Conservation (phyloP, 139 green algal genomes). For the Micromonas commoda region DNA sequence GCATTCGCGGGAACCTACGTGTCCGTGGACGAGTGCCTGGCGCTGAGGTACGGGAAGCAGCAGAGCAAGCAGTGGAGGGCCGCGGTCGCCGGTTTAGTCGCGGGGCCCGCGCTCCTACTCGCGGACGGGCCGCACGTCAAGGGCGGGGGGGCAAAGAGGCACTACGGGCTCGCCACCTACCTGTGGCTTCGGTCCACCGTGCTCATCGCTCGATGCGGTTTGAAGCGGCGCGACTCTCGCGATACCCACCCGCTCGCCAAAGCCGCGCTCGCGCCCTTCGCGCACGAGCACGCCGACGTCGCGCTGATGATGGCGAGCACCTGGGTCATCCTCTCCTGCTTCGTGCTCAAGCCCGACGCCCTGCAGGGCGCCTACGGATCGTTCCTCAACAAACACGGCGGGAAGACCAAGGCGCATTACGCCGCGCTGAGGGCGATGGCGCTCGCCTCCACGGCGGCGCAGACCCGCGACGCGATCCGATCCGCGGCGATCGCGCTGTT, state of each 20-base stretch:
- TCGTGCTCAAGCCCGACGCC: conserved; percentile 43
- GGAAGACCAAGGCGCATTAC: conserved; percentile 29
- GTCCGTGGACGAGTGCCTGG: conserved; percentile 7
- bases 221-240: conserved; percentile 48
- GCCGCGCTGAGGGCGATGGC: conserved; percentile 19
- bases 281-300: conserved; percentile 69
- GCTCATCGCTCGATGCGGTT: conserved; percentile 75
- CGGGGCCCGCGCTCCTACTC: conserved; percentile 74
- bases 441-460: not conserved
- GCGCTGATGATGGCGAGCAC: conserved; percentile 73
- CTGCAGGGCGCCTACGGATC: conserved; percentile 62
- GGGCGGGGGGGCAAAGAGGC: conserved; percentile 40
- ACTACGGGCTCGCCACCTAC: conserved; percentile 82
- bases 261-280: conserved; percentile 63
- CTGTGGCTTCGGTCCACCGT: conserved; percentile 75
- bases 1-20: conserved; percentile 20
- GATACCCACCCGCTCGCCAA: not conserved
- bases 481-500: not conserved
- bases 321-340: conserved; percentile 36
- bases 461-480: not conserved
- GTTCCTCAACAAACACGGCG: conserved; percentile 80
- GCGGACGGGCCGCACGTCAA: conserved; percentile 32
- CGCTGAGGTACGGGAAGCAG: not conserved
- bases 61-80: conserved; percentile 51
- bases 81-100: conserved; percentile 61